Evolutionary conservation across 257 asterid genomes (phyloP), one percentile per base, ranked within the genome.

Genomic region (Ajuga chamaepitys): DNA sequence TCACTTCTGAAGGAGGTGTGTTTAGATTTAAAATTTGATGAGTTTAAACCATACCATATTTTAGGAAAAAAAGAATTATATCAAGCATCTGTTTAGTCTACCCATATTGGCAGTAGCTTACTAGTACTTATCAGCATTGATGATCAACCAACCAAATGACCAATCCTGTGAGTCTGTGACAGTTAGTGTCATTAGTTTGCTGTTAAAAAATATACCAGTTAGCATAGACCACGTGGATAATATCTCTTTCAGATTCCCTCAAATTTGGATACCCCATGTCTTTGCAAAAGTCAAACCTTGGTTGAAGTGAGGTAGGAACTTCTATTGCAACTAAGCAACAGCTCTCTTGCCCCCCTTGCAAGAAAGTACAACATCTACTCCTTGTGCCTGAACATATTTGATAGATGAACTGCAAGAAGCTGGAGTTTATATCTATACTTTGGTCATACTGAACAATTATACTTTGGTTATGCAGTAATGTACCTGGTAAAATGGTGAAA

Each of bases 141-240:
- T 67, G 62, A 56, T 66, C 66, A 28, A 67, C 73, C 67, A 57
- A 70, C 73, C 73, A 34, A 52, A n/a, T n/a, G n/a, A n/a, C n/a
- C n/a, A n/a, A 64, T 26, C 72, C 71, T 55, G 59, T 70, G 51
- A 18, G 66, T 45, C 48, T 42, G 64, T 67, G 57, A 22, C 68
- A 76, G 51, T 76, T 56, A 21, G 68, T 72, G 62, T n/a, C 62
- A 63, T 51, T 48, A 38, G 62, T 59, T 66, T 28, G 50, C 41
- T 58, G 41, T 46, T 21, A 21, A 64, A 34, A 58, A 47, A 44
- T 47, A 25, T 20, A 35, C 74, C 76, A 52, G 59, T 45, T 37
- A 72, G 58, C 50, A 12, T 62, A 7, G 35, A 77, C 69, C 79
- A 74, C 68, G 7, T 70, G 78, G 46, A 58, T 18, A 21, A 7